Percentiles rank a stretch among this genome's conserved stretches.
Evolutionary conservation across 306 rosid genomes (phyloP).

Genomic region (Hippophae gyantsensis): DNA sequence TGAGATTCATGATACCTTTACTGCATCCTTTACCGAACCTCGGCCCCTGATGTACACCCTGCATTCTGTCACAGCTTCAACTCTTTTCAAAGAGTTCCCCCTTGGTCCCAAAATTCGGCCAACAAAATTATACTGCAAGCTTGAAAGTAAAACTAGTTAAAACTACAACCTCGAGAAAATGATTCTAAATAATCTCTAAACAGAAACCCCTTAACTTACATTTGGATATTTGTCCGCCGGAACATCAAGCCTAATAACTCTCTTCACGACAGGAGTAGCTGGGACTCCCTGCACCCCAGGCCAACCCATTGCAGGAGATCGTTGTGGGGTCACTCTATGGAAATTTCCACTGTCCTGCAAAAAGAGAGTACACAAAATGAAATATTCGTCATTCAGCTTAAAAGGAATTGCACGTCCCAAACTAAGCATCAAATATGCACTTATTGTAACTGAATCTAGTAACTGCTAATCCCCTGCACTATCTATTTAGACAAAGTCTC

Average conservation of each 20-base stretch:
- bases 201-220: conserved; percentile 39
- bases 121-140: conserved; percentile 80
- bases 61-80: conserved; percentile 86
- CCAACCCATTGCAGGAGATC: conserved; percentile 60
- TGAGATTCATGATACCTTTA: conserved; percentile 39
- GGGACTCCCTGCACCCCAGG: conserved; percentile 69
- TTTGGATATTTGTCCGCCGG: conserved; percentile 82
- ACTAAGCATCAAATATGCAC: background rate
- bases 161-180: conserved; percentile 13
- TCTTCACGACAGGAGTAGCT: conserved; percentile 59
- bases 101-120: conserved; percentile 94
- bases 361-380: conserved; percentile 15
- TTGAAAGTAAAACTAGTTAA: conserved; percentile 28
- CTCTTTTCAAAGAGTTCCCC: conserved; percentile 88
- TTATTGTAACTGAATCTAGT: background rate
- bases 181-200: conserved; percentile 6
- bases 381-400: background rate
- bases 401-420: background rate
- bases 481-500: too few species aligned
- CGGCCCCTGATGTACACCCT: conserved; percentile 86
- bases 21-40: conserved; percentile 84
- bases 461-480: too few species aligned
- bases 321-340: conserved; percentile 52
- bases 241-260: conserved; percentile 77
- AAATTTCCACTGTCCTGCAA: conserved; percentile 59